Base-by-base conservation (phyloP, 2,329 filamentous ascomycete species). In the Curvularia eragrostidis region DNA sequence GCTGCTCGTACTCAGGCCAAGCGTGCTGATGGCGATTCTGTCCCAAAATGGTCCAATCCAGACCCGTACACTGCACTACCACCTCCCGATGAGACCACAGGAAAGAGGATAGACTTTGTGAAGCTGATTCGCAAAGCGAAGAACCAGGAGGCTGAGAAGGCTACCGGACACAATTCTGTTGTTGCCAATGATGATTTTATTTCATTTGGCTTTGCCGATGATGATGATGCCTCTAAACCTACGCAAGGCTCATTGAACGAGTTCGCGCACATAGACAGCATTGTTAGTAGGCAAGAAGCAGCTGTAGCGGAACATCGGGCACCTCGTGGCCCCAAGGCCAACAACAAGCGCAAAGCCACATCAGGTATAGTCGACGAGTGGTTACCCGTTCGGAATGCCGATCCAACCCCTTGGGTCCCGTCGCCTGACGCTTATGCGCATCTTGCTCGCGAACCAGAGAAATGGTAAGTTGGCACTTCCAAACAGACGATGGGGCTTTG, bases 11-110 rank as follows among this genome's bases (percentile, higher is more conserved):
- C 62, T 15, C 52, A 63, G 23, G 50, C 58, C 19, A 58, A 36
- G 28, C 67, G 66, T 38, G 61, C 66, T 49, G 73, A 75, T 51
- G 70, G 72, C 58, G 60, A 77, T 42, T 73, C 71, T 6, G 73
- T 74, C 5, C 92, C 93, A 3, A 93, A 90, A 75, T 98, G 94
- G 94, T 97, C 93, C 4, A 98, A 98, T 67, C 93, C 94, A 3
- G 94, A 98, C 74, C 93, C 93, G 0, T 97, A 98, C 77, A 96
- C 91, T 5, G 90, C 87, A 2, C 81, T 97, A 9, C 94, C 94
- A 8, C 93, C 92, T 6, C 86, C 88, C 0, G 90, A 93, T 63
- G 89, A 93, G 53, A 60, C 66, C 5, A 83, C 85, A 38, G 84
- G 85, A 19, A 96, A 95, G 78, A 92, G 89, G 76, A 89, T 87